Conservation (phyloP, 2,329 filamentous ascomycete genomes). For the Hypoxylon sp. region DNA sequence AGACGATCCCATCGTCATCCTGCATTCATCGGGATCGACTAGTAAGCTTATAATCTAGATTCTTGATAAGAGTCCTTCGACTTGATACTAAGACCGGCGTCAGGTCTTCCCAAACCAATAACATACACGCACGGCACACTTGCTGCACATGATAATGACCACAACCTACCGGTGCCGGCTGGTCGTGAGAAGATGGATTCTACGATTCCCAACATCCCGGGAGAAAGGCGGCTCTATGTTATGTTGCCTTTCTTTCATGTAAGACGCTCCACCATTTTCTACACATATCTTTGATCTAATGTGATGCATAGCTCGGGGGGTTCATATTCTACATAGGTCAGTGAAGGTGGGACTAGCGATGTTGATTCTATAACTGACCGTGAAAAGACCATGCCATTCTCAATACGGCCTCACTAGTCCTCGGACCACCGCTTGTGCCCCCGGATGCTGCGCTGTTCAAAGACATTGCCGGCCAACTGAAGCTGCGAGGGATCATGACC, state of each 20-base stretch:
- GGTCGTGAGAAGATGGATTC: background rate
- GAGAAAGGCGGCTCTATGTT: background rate
- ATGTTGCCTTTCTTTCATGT: background rate
- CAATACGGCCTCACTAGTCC: slow-evolving; percentile 23
- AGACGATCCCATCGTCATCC: slow-evolving; percentile 33
- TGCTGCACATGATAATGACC: background rate
- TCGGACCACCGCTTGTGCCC: slow-evolving; percentile 32
- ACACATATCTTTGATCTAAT: background rate
- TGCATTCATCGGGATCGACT: slow-evolving; percentile 43
- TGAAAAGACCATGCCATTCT: slow-evolving; percentile 32
- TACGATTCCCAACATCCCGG: background rate
- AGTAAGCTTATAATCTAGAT: slow-evolving; percentile 24
- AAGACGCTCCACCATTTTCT: background rate
- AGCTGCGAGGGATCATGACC: slow-evolving; percentile 27
- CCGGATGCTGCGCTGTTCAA: slow-evolving; percentile 32
- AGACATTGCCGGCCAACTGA: slow-evolving; percentile 24
- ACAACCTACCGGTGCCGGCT: background rate
- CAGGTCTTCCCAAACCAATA: background rate
- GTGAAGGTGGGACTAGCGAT: background rate
- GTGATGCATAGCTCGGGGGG: background rate
- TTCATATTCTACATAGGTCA: background rate
- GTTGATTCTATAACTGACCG: background rate
- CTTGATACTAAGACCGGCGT: background rate
- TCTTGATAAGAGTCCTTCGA: background rate
- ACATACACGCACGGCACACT: background rate